Evolutionary conservation across 2,329 filamentous ascomycete species (phyloP).

Genomic region (Sporothrix humicola): DNA sequence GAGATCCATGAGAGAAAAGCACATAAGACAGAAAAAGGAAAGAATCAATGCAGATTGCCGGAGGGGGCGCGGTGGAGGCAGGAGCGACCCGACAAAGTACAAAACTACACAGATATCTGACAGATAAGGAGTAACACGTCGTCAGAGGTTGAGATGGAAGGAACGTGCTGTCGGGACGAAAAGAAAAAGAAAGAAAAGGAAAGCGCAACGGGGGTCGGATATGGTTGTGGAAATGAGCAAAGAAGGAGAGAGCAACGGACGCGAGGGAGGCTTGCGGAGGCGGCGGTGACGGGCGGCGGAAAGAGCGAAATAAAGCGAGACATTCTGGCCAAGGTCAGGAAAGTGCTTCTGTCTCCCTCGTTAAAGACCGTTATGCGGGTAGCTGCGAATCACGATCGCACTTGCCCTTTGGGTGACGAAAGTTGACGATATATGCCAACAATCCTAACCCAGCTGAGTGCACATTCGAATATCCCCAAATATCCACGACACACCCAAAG

Average conservation of each 20-base stretch:
- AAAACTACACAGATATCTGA: background rate
- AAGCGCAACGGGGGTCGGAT: background rate
- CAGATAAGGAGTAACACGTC: background rate
- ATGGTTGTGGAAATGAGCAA: conserved; percentile 4
- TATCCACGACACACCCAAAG: background rate
- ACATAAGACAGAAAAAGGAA: conserved; percentile 9
- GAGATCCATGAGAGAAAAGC: background rate
- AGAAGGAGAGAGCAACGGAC: background rate
- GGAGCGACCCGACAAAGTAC: background rate
- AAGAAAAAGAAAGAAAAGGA: conserved; percentile 7
- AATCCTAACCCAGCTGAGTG: conserved; percentile 11
- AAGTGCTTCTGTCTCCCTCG: conserved; percentile 12
- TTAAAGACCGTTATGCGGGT: background rate
- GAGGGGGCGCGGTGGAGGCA: background rate
- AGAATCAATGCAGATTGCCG: conserved; percentile 25
- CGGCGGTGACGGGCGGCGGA: background rate
- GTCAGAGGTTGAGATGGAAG: conserved; percentile 5
- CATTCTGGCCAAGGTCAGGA: conserved; percentile 9
- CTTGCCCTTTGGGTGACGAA: background rate
- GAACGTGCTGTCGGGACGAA: background rate
- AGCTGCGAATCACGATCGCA: background rate
- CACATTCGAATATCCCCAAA: background rate
- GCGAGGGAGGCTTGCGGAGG: conserved; percentile 8
- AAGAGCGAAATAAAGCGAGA: conserved; percentile 3
- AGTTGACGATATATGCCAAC: conserved; percentile 5